Percentiles rank a stretch among this genome's conserved stretches.
These are phyloP conservation scores for Acarospora socialis DNA, from an alignment of 2,329 filamentous ascomycete genomes.

Conservation along the genomic window DNA sequence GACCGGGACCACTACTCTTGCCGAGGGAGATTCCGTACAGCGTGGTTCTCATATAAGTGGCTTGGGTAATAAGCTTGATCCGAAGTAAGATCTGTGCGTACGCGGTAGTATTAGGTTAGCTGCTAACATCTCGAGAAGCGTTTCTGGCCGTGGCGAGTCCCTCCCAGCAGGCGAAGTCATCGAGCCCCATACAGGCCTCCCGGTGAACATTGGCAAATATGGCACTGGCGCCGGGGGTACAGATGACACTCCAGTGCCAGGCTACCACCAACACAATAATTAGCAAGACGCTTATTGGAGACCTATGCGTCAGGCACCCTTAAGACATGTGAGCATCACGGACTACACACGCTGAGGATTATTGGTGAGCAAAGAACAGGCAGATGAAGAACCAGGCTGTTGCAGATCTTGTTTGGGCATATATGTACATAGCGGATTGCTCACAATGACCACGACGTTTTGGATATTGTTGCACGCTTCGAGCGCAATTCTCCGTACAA, in stretches of 20 bases:
- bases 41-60: conserved; percentile 3
- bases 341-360: too few relatives aligned
- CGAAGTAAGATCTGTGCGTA: conserved; percentile 7
- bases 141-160: background rate
- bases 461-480: too few relatives aligned
- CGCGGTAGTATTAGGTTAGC: too few relatives aligned
- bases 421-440: too few relatives aligned
- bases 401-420: too few relatives aligned
- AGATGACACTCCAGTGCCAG: conserved; percentile 2
- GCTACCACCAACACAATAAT: conserved; percentile 1
- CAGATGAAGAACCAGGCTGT: too few relatives aligned
- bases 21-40: conserved; percentile 2
- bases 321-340: too few relatives aligned
- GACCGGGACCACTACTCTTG: conserved; percentile 6
- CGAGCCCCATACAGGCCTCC: conserved; percentile 3
- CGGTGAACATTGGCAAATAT: background rate
- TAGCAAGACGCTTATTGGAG: too few relatives aligned
- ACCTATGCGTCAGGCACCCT: too few relatives aligned
- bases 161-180: background rate
- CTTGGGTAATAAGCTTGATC: conserved; percentile 4
- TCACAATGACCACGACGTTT: too few relatives aligned
- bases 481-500: too few relatives aligned
- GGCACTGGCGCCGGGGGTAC: conserved; percentile 5
- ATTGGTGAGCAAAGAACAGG: too few relatives aligned
- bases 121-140: conserved; percentile 1